Percentiles rank a stretch among this genome's conserved stretches.
Evolutionary conservation across 75 land plant species (phyloP).

Genomic region (Sequoia sempervirens): DNA sequence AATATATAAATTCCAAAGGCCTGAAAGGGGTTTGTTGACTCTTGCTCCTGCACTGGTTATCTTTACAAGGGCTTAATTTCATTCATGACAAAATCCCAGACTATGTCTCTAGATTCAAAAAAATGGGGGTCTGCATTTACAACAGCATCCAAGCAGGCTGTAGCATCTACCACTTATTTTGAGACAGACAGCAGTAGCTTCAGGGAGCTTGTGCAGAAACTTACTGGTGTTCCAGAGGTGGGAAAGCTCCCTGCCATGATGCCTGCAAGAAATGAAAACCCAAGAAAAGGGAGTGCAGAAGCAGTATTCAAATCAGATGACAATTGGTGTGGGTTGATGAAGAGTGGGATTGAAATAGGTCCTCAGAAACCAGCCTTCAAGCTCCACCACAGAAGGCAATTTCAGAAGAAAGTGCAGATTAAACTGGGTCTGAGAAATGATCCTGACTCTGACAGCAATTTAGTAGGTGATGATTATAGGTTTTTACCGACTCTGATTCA

Average conservation of each 20-base stretch:
- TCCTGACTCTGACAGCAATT: background rate
- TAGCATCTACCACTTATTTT: constrained; percentile 22
- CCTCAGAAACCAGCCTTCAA: background rate
- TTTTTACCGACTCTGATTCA: background rate
- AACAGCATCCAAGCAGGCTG: background rate
- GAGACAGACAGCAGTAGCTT: constrained; percentile 24
- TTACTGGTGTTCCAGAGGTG: constrained; percentile 27
- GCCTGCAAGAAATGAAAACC: constrained; percentile 7
- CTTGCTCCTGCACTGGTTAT: no score
- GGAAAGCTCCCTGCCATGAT: constrained; percentile 17
- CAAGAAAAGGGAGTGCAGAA: background rate
- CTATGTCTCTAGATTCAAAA: background rate
- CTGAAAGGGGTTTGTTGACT: no score
- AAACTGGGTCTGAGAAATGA: background rate
- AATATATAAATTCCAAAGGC: no score
- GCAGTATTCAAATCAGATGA: background rate
- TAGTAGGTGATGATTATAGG: no score
- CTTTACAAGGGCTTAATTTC: no score
- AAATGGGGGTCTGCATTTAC: background rate
- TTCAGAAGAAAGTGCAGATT: background rate
- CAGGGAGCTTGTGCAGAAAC: constrained; percentile 36
- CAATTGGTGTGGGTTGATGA: background rate
- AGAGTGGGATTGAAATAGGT: background rate
- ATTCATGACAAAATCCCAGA: constrained; percentile 1
- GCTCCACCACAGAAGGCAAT: constrained; percentile 6